Evolutionary conservation across 2,329 filamentous ascomycete genomes (phyloP).

Genomic region (Fusarium cicatricum): DNA sequence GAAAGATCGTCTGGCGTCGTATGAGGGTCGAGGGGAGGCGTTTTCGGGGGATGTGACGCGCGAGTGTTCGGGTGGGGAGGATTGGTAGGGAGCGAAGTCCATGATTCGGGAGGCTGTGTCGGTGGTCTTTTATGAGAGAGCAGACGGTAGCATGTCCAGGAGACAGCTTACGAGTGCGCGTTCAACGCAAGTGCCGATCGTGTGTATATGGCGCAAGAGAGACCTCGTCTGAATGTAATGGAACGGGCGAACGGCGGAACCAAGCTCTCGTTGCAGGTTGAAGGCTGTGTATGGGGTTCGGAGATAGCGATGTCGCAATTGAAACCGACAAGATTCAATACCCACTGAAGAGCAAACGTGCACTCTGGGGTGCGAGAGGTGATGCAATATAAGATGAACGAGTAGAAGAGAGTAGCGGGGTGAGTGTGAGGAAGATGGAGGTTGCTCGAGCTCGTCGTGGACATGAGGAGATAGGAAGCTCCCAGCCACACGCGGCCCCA

Average conservation of each 20-base stretch:
- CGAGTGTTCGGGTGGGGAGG: constrained; percentile 83
- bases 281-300: background rate
- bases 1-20: constrained; percentile 62
- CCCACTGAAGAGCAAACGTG: too few relatives aligned
- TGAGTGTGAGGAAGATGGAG: constrained; percentile 14
- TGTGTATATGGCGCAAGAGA: background rate
- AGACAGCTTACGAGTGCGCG: background rate
- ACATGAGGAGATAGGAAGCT: constrained; percentile 6
- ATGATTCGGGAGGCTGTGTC: constrained; percentile 56
- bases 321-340: background rate
- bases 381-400: background rate
- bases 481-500: constrained; percentile 19
- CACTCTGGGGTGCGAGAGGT: background rate
- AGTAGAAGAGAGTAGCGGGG: constrained; percentile 25
- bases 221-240: background rate
- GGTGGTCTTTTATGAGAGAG: constrained; percentile 1
- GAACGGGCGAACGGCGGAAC: background rate
- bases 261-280: background rate
- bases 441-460: constrained; percentile 19
- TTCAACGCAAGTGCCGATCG: background rate
- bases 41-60: constrained; percentile 77
- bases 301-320: background rate
- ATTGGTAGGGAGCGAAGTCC: constrained; percentile 98
- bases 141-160: background rate
- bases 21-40: constrained; percentile 64